Base-by-base conservation (phyloP, 2,329 filamentous ascomycete genomes). In the Onygenales sp. region DNA sequence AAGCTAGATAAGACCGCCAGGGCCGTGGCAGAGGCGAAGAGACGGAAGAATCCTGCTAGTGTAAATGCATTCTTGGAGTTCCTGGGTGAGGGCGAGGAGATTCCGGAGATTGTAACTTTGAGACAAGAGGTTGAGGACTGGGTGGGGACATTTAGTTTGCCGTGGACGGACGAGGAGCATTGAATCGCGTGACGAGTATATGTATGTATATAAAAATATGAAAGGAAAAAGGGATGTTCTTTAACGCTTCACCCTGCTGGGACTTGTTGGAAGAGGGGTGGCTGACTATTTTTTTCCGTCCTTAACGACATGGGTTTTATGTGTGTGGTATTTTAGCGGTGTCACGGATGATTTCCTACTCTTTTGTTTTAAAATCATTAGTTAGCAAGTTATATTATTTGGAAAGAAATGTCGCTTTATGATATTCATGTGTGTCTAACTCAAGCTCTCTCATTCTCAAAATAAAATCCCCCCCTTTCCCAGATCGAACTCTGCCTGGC, bases 21-120 rank as follows among this genome's bases (percentile, higher is more conserved):
- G 45, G 85, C 91, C 79, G 86, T 92, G 67, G 81, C 95, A 58
- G 89, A 97, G 77, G 79, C 72, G 55, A 78, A 80, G 59, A 83
- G 96, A 33, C 90, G 89, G 68, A 96, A 96, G 84, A 89, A 93
- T 75, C 89, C 89, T 62, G 95, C 95, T 81, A 96, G 92, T 80
- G 86, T 95, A 71, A 97, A 97, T 84, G 93, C 96, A 75, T 97
- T 97, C 84, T 88, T 90, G 78, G 84, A 84, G 65, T 92, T 89
- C 78, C 86, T 95, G 52, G 83, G 87, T 50, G 71, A 88, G 83
- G 77, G 80, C 60, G 91, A 92, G 62, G 82, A 88, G 69, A 80
- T 95, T 54, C 75, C 83, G 50, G 87, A 92, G 77, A 92, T 98
- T 76, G 86, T 87, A 67, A 81, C 81, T 62, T 78, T 96, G 69